phyloP scores from a whole-genome alignment of 768 basidiomycete genomes.

The Lentinula edodes region DNA sequence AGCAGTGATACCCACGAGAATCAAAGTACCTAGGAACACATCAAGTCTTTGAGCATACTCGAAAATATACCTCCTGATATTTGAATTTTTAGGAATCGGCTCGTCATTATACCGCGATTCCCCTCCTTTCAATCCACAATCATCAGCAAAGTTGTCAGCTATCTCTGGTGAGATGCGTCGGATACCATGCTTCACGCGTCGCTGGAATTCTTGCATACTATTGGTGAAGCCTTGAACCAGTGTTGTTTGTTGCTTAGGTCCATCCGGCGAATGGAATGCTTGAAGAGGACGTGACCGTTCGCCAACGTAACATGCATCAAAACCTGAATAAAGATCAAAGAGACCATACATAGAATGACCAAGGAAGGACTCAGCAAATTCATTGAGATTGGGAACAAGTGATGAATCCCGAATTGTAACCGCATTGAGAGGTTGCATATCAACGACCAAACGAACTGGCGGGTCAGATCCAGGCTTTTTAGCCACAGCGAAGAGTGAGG shows the following conservation, averaged over 20 bases:
- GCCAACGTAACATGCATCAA: neutral
- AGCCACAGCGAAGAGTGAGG: neutral
- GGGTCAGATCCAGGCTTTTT: neutral
- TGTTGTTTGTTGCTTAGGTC: slow-evolving; percentile 8
- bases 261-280: slow-evolving; percentile 7
- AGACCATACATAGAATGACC: neutral
- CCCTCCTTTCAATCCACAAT: slow-evolving; percentile 20
- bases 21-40: neutral
- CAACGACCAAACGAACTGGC: neutral
- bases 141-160: slow-evolving; percentile 15
- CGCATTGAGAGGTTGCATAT: neutral
- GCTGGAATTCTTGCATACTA: slow-evolving; percentile 4
- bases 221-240: slow-evolving; percentile 11
- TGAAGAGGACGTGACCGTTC: slow-evolving; percentile 1
- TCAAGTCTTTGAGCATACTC: slow-evolving; percentile 16
- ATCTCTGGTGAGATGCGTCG: neutral
- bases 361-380: slow-evolving; percentile 1
- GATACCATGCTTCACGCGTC: neutral
- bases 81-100: slow-evolving; percentile 16
- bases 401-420: neutral
- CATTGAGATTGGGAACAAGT: neutral
- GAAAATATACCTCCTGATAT: slow-evolving; percentile 24
- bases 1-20: neutral
- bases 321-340: neutral
- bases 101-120: slow-evolving; percentile 15